Base-by-base conservation (phyloP, 805 yeast genomes). In the Crinitomyces ghanaensis region DNA sequence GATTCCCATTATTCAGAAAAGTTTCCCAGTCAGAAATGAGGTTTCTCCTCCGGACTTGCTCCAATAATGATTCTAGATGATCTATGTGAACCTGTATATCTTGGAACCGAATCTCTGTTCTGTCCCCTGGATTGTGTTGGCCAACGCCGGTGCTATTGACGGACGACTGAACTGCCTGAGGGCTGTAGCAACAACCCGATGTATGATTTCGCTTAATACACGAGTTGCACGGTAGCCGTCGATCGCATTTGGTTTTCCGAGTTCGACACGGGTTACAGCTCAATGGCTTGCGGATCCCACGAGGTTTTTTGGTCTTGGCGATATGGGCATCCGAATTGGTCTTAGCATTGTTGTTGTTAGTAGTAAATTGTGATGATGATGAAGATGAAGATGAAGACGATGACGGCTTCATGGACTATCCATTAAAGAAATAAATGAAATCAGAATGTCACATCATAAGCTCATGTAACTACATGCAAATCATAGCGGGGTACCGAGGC, bases 201-300 rank as follows among this genome's bases (percentile, higher is more conserved):
- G 26, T n/a, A 28, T n/a, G 16, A 12, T 20, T 18, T 13, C 35
- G 32, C 28, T 30, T 30, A 17, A 36, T 30, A 36, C 39, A 36
- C 13, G 32, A 21, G 7, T 15, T 14, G 19, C 38, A 31, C 5
- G 38, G 38, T 12, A 17, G 12, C 6, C 31, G 17, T 16, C 35
- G 29, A 29, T 34, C 29, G 16, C 38, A 31, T n/a, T 22, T 19
- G 13, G 30, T 23, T 21, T 38, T 34, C 6, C 35, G 31, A 20
- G 35, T 38, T 3, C 37, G 26, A 22, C 41, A 38, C 28, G 30
- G 33, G 25, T 35, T 20, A 19, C 38, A 34, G 11, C 30, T 29
- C 19, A 35, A 19, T n/a, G 35, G 38, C 28, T 30, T 34, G 25
- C 38, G 28, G 12, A 38, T 34, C 13, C 39, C 39, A 5, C 39